Evolutionary conservation across 202 grass and related monocot genomes (phyloP).

Genomic region (Carex sylvatica): DNA sequence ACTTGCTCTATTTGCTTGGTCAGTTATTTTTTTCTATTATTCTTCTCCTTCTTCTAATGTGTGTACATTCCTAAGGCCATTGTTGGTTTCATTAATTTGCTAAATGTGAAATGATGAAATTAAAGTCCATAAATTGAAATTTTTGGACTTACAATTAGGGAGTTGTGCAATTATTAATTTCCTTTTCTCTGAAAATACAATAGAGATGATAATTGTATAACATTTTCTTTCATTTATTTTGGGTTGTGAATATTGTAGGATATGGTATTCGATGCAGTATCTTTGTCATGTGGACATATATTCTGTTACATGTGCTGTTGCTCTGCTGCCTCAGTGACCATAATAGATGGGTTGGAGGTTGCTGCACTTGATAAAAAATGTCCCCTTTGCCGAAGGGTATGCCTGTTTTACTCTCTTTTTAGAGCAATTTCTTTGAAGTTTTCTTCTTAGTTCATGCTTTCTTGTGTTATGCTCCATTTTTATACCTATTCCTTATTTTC

Average conservation of each 20-base stretch:
- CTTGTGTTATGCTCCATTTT: background rate
- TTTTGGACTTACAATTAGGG: background rate
- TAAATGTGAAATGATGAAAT: background rate
- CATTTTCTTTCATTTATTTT: background rate
- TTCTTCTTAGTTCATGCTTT: background rate
- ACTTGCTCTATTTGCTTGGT: slow-evolving; percentile 89
- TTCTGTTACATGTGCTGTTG: slow-evolving; percentile 79
- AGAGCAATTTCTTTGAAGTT: background rate
- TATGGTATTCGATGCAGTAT: slow-evolving; percentile 71
- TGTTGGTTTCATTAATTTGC: background rate
- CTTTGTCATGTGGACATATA: slow-evolving; percentile 82
- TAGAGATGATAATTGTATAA: background rate
- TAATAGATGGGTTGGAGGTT: slow-evolving; percentile 61
- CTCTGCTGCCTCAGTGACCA: slow-evolving; percentile 65
- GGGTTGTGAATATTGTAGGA: slow-evolving; percentile 44
- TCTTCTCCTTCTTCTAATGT: background rate
- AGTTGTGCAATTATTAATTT: background rate
- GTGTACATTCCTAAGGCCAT: background rate
- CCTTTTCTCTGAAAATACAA: background rate
- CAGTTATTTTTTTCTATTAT: slow-evolving; percentile 21
- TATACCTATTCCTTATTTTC: background rate
- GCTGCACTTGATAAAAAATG: slow-evolving; percentile 56
- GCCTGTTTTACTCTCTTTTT: background rate
- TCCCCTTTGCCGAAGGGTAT: slow-evolving; percentile 66
- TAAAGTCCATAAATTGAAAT: background rate